Percentiles rank a stretch among this genome's conserved stretches.
These are phyloP conservation scores for Lasiosphaeris hirsuta DNA, from an alignment of 495 filamentous ascomycete species.

Conservation along the genomic window DNA sequence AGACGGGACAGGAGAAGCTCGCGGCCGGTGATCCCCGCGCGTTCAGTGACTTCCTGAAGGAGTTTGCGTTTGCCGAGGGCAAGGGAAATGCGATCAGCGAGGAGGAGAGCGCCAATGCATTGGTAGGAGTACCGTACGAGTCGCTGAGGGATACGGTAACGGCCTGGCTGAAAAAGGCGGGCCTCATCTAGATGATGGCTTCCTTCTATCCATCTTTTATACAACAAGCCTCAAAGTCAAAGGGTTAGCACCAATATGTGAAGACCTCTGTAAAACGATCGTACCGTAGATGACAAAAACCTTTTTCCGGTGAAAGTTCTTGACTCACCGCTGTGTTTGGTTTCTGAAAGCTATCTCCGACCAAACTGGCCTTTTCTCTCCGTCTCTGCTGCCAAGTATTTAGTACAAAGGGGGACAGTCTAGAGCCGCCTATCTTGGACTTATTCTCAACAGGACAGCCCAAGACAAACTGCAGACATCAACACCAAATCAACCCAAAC, in stretches of 20 bases:
- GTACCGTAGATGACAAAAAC: too few relatives aligned
- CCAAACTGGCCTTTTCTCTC: too few relatives aligned
- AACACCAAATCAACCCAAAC: too few relatives aligned
- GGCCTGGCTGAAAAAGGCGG: constrained; percentile 16
- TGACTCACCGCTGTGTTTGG: too few relatives aligned
- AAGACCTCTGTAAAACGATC: too few relatives aligned
- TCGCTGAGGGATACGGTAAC: constrained; percentile 20
- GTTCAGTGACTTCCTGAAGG: constrained; percentile 41
- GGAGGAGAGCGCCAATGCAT: constrained; percentile 26
- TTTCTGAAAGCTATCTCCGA: too few relatives aligned
- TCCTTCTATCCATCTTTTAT: not conserved
- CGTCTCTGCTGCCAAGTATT: too few relatives aligned
- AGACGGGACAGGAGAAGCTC: constrained; percentile 44
- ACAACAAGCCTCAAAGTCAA: not conserved
- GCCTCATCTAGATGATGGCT: not conserved
- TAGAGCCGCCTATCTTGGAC: too few relatives aligned
- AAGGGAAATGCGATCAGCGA: constrained; percentile 38
- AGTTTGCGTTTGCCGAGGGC: constrained; percentile 42
- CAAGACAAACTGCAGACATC: too few relatives aligned
- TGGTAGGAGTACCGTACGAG: constrained; percentile 23
- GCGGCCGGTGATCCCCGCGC: constrained; percentile 38
- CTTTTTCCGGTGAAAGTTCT: too few relatives aligned
- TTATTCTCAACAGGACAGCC: too few relatives aligned
- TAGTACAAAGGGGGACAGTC: too few relatives aligned
- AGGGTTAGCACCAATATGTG: not conserved